Conservation (phyloP, 768 basidiomycete genomes). For the Tephrocybe sp. region DNA sequence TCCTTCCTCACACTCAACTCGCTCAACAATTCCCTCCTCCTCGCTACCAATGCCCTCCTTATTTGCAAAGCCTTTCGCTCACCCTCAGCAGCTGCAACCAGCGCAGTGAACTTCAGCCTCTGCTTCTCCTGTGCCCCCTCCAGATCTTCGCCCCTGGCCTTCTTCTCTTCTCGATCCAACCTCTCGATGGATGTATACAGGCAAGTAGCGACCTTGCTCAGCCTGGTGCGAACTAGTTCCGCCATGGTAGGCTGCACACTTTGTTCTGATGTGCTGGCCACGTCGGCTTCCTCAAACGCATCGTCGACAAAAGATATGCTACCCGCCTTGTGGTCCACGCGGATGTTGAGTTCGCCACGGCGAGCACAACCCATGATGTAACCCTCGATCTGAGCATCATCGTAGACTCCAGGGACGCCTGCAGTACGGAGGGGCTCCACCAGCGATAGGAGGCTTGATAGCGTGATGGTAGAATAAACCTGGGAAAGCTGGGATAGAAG, state of each 20-base stretch:
- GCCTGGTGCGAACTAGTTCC: conserved; percentile 73
- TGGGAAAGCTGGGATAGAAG: conserved; percentile 90
- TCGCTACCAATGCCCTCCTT: conserved; percentile 77
- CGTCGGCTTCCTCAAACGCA: conserved; percentile 46
- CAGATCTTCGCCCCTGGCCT: conserved; percentile 22
- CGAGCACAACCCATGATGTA: conserved; percentile 93
- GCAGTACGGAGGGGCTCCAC: conserved; percentile 70
- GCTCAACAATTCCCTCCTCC: conserved; percentile 81
- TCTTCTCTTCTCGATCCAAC: conserved; percentile 50
- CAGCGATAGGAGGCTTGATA: conserved; percentile 74
- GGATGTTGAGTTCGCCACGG: conserved; percentile 81
- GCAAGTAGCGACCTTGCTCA: conserved; percentile 71
- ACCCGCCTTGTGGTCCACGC: conserved; percentile 86
- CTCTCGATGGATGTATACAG: conserved; percentile 69
- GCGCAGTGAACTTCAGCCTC: conserved; percentile 52
- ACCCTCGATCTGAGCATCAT: conserved; percentile 81
- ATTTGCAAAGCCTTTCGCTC: conserved; percentile 80
- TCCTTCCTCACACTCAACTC: conserved; percentile 85
- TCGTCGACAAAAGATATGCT: conserved; percentile 85
- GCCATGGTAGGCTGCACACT: conserved; percentile 70
- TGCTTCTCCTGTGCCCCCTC: conserved; percentile 53
- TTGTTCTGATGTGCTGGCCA: conserved; percentile 34
- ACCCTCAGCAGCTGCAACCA: conserved; percentile 64
- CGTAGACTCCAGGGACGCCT: conserved; percentile 53
- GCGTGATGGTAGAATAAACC: conserved; percentile 86